A percentile compares a stretch with the other conserved stretches of the same genome.
Conservation (phyloP, 441 rosid genomes). For the Jatropha multifida region DNA sequence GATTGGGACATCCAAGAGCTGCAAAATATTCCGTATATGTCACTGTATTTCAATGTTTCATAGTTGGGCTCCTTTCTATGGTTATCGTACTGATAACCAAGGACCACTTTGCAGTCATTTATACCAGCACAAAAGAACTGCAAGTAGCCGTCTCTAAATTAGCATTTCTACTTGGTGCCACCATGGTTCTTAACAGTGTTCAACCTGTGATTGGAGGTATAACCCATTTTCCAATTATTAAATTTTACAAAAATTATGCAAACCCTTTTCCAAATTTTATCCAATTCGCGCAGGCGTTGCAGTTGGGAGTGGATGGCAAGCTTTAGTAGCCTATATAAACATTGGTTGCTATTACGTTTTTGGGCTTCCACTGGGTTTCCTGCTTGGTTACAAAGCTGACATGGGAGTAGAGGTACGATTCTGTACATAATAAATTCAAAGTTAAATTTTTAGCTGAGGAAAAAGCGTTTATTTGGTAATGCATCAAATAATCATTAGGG, state of each 20-base stretch:
- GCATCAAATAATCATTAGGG: conserved; percentile 37
- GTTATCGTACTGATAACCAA: conserved; percentile 47
- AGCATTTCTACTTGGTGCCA: conserved; percentile 65
- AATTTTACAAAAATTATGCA: no score
- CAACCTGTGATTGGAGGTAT: conserved; percentile 81
- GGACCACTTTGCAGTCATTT: conserved; percentile 57
- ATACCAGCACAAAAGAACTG: conserved; percentile 56
- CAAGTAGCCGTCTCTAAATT: conserved; percentile 54
- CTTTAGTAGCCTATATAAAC: conserved; percentile 73
- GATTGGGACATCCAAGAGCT: conserved; percentile 58
- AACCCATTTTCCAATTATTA: background rate
- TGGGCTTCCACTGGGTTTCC: conserved; percentile 68
- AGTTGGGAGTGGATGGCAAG: conserved; percentile 91
- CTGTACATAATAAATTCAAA: no score
- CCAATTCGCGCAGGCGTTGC: conserved; percentile 63
- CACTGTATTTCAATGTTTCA: conserved; percentile 50
- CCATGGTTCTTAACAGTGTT: conserved; percentile 82
- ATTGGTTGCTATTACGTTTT: conserved; percentile 68
- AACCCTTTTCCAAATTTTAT: background rate
- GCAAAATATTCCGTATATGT: conserved; percentile 77
- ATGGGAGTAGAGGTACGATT: conserved; percentile 57
- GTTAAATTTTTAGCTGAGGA: no score
- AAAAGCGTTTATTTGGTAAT: no score
- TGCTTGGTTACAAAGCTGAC: conserved; percentile 68
- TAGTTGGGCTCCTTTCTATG: conserved; percentile 67